Conservation (phyloP, 495 filamentous ascomycete species). For the Staphylotrichum longicolle region DNA sequence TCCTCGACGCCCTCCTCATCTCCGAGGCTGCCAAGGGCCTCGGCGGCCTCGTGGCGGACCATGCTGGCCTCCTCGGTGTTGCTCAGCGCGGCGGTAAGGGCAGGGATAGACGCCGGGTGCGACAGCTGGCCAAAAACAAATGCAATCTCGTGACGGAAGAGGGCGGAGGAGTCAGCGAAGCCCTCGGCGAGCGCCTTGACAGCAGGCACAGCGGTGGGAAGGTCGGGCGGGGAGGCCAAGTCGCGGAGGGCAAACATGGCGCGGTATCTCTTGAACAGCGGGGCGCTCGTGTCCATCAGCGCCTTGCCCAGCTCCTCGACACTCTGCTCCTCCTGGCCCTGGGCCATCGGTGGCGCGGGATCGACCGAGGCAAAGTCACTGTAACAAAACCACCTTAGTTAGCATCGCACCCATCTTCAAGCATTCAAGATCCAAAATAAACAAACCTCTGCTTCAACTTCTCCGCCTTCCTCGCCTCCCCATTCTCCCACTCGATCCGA, state of each 20-base stretch:
- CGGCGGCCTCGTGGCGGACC: constrained; percentile 96
- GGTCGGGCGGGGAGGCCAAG: constrained; percentile 85
- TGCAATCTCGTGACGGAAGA: constrained; percentile 98
- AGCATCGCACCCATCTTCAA: constrained; percentile 1
- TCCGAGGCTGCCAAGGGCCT: constrained; percentile 93
- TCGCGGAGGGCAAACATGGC: constrained; percentile 98
- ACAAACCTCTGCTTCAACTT: constrained; percentile 72
- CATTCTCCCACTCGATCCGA: constrained; percentile 89
- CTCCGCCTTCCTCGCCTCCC: constrained; percentile 66
- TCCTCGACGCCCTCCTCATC: constrained; percentile 91
- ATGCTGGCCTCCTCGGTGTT: constrained; percentile 82
- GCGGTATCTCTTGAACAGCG: constrained; percentile 89
- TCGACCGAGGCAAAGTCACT: constrained; percentile 96
- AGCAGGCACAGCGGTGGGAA: constrained; percentile 80
- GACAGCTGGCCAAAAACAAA: constrained; percentile 97
- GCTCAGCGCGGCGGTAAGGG: constrained; percentile 73
- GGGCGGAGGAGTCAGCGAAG: constrained; percentile 77
- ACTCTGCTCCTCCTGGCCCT: constrained; percentile 54
- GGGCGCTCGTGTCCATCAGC: constrained; percentile 71
- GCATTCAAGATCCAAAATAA: neutral
- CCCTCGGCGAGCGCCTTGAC: constrained; percentile 83
- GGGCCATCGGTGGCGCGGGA: constrained; percentile 83
- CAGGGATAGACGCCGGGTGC: constrained; percentile 93
- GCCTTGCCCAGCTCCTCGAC: constrained; percentile 72
- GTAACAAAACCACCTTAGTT: neutral